Evolutionary conservation across 352 stramenopile genomes (phyloP).

Genomic region (Globisporangium spiculum): DNA sequence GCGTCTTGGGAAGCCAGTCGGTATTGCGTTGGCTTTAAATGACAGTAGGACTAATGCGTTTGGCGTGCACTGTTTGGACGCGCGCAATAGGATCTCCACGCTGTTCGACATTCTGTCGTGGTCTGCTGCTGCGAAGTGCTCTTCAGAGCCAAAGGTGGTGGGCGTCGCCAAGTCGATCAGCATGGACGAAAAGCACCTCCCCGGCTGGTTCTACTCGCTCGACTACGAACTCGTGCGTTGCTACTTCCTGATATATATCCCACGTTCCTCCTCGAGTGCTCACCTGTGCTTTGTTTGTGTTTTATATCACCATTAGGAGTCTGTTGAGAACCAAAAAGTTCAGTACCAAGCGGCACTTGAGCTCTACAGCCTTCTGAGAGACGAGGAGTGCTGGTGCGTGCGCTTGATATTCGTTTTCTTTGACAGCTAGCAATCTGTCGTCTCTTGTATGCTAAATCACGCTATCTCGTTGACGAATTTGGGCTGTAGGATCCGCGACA

Average conservation of each 20-base stretch:
- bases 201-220: conserved; percentile 67
- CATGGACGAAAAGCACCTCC: conserved; percentile 35
- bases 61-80: not conserved
- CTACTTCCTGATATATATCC: not conserved
- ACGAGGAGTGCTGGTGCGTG: conserved; percentile 66
- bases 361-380: conserved; percentile 63
- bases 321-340: conserved; percentile 40
- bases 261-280: not conserved
- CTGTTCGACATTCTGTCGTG: conserved; percentile 42
- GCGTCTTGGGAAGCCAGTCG: not conserved
- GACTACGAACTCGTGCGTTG: conserved; percentile 47
- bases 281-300: not conserved
- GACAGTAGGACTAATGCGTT: not conserved
- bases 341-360: conserved; percentile 46
- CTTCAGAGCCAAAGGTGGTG: conserved; percentile 32
- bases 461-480: not conserved
- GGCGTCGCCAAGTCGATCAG: conserved; percentile 55
- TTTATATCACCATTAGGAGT: conserved; percentile 26
- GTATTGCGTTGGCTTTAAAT: not conserved
- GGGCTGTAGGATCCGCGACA: conserved; percentile 54
- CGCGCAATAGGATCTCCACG: conserved; percentile 27
- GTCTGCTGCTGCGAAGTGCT: conserved; percentile 33
- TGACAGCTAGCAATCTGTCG: not conserved
- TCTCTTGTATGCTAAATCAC: not conserved
- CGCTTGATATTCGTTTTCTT: not conserved